Percentiles rank a stretch among this genome's conserved stretches.
These are phyloP conservation scores for Penicillium verrucosum DNA, from an alignment of 2,329 filamentous ascomycete genomes.

Conservation along the genomic window DNA sequence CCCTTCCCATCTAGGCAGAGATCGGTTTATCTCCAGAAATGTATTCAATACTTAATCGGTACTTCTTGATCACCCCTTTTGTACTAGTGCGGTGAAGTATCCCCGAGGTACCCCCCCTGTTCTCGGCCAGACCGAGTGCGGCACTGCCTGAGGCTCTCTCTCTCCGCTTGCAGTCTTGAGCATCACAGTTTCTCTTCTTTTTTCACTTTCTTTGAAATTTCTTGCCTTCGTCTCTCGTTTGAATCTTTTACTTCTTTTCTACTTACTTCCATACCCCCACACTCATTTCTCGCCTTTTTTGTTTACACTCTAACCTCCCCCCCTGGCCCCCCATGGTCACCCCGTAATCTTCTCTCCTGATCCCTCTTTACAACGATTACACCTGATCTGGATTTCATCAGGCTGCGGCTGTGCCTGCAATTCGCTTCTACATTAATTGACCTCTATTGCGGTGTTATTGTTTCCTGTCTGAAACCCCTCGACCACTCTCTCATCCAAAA, in stretches of 20 bases:
- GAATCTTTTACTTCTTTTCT: conserved; percentile 12
- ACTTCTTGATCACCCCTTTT: background rate
- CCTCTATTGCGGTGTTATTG: conserved; percentile 10
- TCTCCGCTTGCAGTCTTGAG: conserved; percentile 15
- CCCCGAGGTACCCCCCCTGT: conserved; percentile 11
- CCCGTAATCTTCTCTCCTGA: conserved; percentile 18
- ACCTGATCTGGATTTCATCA: conserved; percentile 25
- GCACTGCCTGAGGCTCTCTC: conserved; percentile 21
- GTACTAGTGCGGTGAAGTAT: conserved; percentile 4
- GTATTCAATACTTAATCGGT: background rate
- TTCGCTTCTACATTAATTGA: conserved; percentile 22
- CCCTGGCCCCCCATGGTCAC: background rate
- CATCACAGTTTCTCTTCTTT: conserved; percentile 11
- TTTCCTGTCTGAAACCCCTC: background rate
- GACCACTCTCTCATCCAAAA: background rate
- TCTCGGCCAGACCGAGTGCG: conserved; percentile 26
- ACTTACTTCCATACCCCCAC: conserved; percentile 7
- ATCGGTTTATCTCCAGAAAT: background rate
- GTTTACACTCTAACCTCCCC: background rate
- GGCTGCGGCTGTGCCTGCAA: conserved; percentile 26
- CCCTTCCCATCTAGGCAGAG: conserved; percentile 6
- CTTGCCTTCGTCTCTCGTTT: conserved; percentile 17
- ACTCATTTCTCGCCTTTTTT: conserved; percentile 15
- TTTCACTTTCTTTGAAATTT: background rate
- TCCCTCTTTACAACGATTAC: conserved; percentile 13